phyloP scores from a whole-genome alignment of 2,329 filamentous ascomycete genomes.

The Trichoderma polysporum region DNA sequence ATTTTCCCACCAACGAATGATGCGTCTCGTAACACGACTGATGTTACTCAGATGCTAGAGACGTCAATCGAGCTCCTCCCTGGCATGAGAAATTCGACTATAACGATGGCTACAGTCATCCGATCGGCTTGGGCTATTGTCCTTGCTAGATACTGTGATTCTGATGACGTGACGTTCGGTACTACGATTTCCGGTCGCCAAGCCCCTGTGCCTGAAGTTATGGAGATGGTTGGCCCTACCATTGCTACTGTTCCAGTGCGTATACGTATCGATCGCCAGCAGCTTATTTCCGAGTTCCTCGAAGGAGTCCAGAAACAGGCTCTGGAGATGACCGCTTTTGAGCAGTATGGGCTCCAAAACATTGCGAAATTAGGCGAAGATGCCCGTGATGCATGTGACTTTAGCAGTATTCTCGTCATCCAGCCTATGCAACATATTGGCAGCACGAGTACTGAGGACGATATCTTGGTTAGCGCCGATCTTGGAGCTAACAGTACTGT shows the following conservation, averaged over 20 bases:
- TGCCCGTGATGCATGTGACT: conserved; percentile 24
- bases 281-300: conserved; percentile 11
- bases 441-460: neutral
- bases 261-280: neutral
- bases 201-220: conserved; percentile 25
- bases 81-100: neutral
- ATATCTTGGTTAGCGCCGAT: neutral
- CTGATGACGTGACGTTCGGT: conserved; percentile 26
- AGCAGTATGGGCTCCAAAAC: conserved; percentile 30
- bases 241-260: conserved; percentile 25
- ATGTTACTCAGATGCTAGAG: conserved; percentile 1
- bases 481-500: neutral
- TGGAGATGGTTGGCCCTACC: conserved; percentile 25
- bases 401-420: conserved; percentile 26
- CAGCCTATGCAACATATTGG: conserved; percentile 20
- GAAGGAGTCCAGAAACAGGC: conserved; percentile 20
- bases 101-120: conserved; percentile 26
- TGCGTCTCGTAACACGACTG: neutral
- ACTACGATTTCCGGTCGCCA: conserved; percentile 26
- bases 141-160: conserved; percentile 22
- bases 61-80: neutral
- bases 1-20: conserved; percentile 14
- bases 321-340: conserved; percentile 25
- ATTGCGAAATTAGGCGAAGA: conserved; percentile 24
- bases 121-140: conserved; percentile 16